A percentile compares a stretch with the other conserved stretches of the same genome.
Conservation (phyloP, 768 basidiomycete genomes). For the Lactarius akahatsu region DNA sequence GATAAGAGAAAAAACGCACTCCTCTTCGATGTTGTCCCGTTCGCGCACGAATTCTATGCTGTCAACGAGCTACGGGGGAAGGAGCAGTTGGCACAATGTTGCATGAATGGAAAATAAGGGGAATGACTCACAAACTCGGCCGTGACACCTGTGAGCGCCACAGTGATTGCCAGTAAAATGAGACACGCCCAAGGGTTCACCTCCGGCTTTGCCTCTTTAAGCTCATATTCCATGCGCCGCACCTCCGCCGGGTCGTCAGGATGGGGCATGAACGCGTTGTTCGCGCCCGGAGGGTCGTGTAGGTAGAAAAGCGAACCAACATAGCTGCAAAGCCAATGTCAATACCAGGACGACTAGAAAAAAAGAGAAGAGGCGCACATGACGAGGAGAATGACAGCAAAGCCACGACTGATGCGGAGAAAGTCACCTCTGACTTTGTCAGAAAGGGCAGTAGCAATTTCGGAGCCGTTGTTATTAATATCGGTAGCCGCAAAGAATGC, state of each 20-base stretch:
- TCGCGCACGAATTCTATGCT: constrained; percentile 57
- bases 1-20: too few relatives aligned
- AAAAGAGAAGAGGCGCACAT: constrained; percentile 47
- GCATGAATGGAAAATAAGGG: neutral
- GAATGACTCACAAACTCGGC: constrained; percentile 60
- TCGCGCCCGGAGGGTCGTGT: constrained; percentile 63
- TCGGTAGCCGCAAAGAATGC: constrained; percentile 68
- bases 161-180: constrained; percentile 48
- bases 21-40: constrained; percentile 37
- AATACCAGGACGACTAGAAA: neutral
- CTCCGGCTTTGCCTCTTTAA: constrained; percentile 52
- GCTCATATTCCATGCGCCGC: constrained; percentile 38
- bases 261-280: constrained; percentile 36
- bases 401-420: constrained; percentile 62
- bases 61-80: constrained; percentile 52
- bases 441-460: constrained; percentile 36
- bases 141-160: constrained; percentile 64
- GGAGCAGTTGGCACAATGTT: neutral
- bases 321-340: constrained; percentile 44
- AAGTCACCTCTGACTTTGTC: constrained; percentile 49
- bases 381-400: constrained; percentile 59
- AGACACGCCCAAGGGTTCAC: constrained; percentile 66
- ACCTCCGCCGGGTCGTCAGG: constrained; percentile 42
- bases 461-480: constrained; percentile 33
- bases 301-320: constrained; percentile 65